Percentiles rank a stretch among this genome's conserved stretches.
Evolutionary conservation across 768 basidiomycete species (phyloP).

Genomic region (Hygrophoropsis aurantiaca): DNA sequence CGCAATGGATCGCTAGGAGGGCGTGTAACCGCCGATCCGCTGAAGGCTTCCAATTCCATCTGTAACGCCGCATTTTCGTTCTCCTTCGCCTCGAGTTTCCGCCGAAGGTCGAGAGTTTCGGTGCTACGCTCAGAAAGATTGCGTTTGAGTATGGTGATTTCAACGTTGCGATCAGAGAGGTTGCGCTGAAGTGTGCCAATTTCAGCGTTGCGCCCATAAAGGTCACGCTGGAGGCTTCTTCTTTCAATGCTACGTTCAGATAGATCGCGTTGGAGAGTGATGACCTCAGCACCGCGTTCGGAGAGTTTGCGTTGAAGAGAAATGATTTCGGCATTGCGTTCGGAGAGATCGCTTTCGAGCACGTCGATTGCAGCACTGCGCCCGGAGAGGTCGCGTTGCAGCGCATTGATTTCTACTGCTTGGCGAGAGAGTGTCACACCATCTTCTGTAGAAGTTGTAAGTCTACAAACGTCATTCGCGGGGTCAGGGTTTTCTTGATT

Average conservation of each 20-base stretch:
- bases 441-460: too few relatives aligned
- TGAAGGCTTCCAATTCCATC: not conserved
- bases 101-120: not conserved
- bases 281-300: not conserved
- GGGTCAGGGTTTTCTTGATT: too few relatives aligned
- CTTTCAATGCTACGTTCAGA: not conserved
- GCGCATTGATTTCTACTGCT: not conserved
- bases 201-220: too few relatives aligned
- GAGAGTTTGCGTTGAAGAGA: too few relatives aligned
- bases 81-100: slow-evolving; percentile 3
- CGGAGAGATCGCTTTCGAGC: not conserved
- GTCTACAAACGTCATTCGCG: too few relatives aligned
- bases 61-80: slow-evolving; percentile 5
- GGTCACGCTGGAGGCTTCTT: not conserved
- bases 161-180: not conserved
- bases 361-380: not conserved
- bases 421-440: too few relatives aligned
- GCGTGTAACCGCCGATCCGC: too few relatives aligned
- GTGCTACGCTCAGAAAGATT: not conserved
- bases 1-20: too few relatives aligned
- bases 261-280: not conserved
- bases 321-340: too few relatives aligned
- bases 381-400: not conserved
- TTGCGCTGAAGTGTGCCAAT: too few relatives aligned
- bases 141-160: not conserved